Evolutionary conservation across 2,329 filamentous ascomycete genomes (phyloP).

Genomic region (Colletotrichum melonis): DNA sequence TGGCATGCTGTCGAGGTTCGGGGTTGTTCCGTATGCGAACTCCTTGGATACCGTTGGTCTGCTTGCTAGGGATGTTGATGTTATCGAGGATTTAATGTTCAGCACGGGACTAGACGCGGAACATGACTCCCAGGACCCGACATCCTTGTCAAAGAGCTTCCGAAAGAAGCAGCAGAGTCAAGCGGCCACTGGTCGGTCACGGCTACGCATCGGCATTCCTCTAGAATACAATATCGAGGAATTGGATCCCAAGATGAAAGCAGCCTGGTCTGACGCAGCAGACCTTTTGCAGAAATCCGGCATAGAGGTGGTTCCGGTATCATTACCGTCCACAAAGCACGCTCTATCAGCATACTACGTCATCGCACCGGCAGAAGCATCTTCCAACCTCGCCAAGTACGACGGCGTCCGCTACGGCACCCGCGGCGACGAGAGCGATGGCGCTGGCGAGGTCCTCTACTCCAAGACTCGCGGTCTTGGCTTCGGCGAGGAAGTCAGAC

Average conservation of each 20-base stretch:
- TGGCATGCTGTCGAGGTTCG: constrained; percentile 85
- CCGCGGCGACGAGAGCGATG: constrained; percentile 63
- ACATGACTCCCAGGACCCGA: constrained; percentile 80
- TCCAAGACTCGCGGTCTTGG: constrained; percentile 77
- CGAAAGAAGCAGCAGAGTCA: constrained; percentile 59
- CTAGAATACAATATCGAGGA: constrained; percentile 90
- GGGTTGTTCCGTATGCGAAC: constrained; percentile 92
- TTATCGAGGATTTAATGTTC: constrained; percentile 63
- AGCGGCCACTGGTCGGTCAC: constrained; percentile 32
- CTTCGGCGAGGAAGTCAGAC: constrained; percentile 87
- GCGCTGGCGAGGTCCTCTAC: constrained; percentile 75
- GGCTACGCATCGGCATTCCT: constrained; percentile 67
- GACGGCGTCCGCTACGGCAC: constrained; percentile 94
- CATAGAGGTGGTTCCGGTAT: constrained; percentile 79
- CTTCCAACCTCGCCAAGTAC: constrained; percentile 96
- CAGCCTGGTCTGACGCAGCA: constrained; percentile 76
- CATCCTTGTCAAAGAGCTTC: constrained; percentile 69
- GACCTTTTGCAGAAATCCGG: constrained; percentile 70
- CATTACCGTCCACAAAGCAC: constrained; percentile 83
- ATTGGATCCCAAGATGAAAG: constrained; percentile 75
- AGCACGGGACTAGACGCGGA: constrained; percentile 60
- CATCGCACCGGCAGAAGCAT: constrained; percentile 92
- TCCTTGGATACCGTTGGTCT: constrained; percentile 92
- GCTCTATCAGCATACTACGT: constrained; percentile 96
- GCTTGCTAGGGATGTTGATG: constrained; percentile 66